Evolutionary conservation across 768 basidiomycete genomes (phyloP), one percentile per base, ranked within the genome.

Genomic region (Lepiota brunneoincarnata): DNA sequence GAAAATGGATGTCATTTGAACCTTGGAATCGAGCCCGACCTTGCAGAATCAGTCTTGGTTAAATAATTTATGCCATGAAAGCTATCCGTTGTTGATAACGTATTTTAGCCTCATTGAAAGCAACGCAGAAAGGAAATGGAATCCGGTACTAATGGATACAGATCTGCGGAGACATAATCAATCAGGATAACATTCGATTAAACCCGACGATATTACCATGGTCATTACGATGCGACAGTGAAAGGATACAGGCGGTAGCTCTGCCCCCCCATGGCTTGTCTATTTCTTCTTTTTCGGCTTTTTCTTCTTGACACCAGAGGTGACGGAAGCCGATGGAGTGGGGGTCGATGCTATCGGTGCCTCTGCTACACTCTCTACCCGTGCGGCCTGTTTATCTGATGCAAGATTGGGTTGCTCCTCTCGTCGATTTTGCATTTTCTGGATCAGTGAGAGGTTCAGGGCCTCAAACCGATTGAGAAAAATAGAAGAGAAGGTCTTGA

Each of bases 381-480:
- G 64, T 59, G 34, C 62, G 63, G n/a, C 63, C 44, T 55, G 40
- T 51, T 66, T 56, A 31, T 65, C 55, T 57, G 51, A 20, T 46
- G 58, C 46, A 34, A 49, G 47, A 6, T 40, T 40, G 34, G 59
- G 65, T 57, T 49, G 61, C 46, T 69, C 67, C 2, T 69, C 70
- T 51, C 68, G 76, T 14, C 65, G 77, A 63, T 93, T 92, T 65
- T 84, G 88, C 86, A 93, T 93, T 72, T 88, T 89, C 62, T 86
- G 81, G 76, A 93, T 89, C 49, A 97, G 75, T 6, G 88, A 83
- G 39, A 89, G 79, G 66, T 96, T 97, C 57, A 98, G 79, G 6
- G 87, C 80, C 70, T 98, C 94, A 73, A 98, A 98, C 61, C 95
- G 89, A 77, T 98, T 97, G 59, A 98, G 86, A 72, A 92, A 93